phyloP scores from a whole-genome alignment of 805 yeast genomes.

The Wickerhamomyces ciferrii region DNA sequence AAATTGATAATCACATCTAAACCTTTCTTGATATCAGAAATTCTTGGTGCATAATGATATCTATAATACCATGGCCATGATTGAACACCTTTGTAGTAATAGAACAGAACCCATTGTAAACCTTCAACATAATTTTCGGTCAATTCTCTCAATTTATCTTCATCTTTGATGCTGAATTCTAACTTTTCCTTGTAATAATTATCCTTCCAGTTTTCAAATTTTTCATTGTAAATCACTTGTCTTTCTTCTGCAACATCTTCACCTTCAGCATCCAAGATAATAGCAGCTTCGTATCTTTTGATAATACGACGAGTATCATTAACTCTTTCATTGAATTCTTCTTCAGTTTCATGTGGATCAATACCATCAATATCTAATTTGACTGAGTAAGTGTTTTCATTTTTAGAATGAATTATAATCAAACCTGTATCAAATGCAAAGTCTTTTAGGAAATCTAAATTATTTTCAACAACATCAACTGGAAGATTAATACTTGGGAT shows the following conservation, averaged over 20 bases:
- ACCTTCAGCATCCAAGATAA: conserved; percentile 50
- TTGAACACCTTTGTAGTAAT: conserved; percentile 85
- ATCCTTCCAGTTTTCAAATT: conserved; percentile 80
- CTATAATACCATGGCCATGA: conserved; percentile 96
- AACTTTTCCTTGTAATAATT: conserved; percentile 81
- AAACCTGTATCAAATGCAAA: conserved; percentile 66
- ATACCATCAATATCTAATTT: conserved; percentile 72
- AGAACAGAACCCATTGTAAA: conserved; percentile 91
- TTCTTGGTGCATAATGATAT: conserved; percentile 92
- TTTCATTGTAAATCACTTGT: conserved; percentile 62
- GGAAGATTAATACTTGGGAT: conserved; percentile 45
- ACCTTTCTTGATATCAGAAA: conserved; percentile 79
- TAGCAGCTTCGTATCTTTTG: conserved; percentile 61
- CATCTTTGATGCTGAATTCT: conserved; percentile 54
- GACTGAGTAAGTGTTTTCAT: conserved; percentile 50
- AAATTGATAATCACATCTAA: conserved; percentile 59
- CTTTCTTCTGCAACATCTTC: conserved; percentile 41
- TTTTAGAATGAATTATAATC: conserved; percentile 57
- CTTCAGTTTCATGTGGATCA: conserved; percentile 60
- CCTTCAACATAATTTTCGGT: conserved; percentile 88
- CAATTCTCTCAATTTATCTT: conserved; percentile 52
- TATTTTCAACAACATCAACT: conserved; percentile 28
- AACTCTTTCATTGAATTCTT: conserved; percentile 52
- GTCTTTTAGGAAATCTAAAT: conserved; percentile 56
- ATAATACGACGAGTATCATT: conserved; percentile 45